Evolutionary conservation across 768 basidiomycete genomes (phyloP).

Genomic region (Lepiota brunneoincarnata): DNA sequence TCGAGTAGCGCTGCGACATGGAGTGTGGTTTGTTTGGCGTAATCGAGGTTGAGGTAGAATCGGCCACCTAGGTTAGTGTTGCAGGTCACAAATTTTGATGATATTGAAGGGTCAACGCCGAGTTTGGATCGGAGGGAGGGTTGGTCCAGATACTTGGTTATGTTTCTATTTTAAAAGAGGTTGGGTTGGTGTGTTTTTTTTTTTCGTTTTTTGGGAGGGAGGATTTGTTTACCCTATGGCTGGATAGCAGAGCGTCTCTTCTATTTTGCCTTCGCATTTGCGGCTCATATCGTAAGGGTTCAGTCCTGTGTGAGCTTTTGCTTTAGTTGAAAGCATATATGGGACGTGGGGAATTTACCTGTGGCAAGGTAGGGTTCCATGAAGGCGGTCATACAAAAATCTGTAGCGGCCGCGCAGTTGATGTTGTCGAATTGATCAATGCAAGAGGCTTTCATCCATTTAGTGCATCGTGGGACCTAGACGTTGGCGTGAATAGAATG

Average conservation of each 20-base stretch:
- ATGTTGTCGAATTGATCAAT: slow-evolving; percentile 64
- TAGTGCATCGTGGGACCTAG: slow-evolving; percentile 64
- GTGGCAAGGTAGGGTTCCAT: slow-evolving; percentile 37
- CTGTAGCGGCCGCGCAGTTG: slow-evolving; percentile 57
- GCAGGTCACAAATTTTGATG: slow-evolving; percentile 32
- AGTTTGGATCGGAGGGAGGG: slow-evolving; percentile 50
- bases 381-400: slow-evolving; percentile 57
- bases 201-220: not conserved
- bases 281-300: slow-evolving; percentile 72
- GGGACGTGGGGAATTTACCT: slow-evolving; percentile 24
- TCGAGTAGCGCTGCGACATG: slow-evolving; percentile 70
- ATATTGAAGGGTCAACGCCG: slow-evolving; percentile 54
- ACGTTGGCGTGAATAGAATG: not conserved
- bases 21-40: slow-evolving; percentile 41
- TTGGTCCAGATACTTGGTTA: slow-evolving; percentile 60
- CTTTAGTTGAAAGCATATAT: not conserved
- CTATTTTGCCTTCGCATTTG: slow-evolving; percentile 47
- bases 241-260: slow-evolving; percentile 56
- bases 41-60: slow-evolving; percentile 47
- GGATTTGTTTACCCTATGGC: slow-evolving; percentile 32
- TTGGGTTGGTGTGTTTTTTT: too few species aligned
- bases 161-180: slow-evolving; percentile 35
- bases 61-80: not conserved
- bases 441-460: slow-evolving; percentile 52
- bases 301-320: slow-evolving; percentile 24